phyloP scores from a whole-genome alignment of 768 basidiomycete species.

The Tricholoma furcatifolium region DNA sequence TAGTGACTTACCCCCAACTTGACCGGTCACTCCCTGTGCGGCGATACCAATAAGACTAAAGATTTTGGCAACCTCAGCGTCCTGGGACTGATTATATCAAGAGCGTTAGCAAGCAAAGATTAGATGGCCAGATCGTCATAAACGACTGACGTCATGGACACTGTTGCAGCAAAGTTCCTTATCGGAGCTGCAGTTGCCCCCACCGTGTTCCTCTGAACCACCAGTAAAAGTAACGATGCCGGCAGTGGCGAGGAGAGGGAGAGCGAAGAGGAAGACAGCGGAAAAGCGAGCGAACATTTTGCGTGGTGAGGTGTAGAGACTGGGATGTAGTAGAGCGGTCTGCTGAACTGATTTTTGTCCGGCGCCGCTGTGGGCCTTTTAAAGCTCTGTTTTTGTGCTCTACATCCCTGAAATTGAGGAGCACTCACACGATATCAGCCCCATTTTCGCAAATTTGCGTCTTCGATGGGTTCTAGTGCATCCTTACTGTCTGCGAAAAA shows the following conservation, averaged over 20 bases:
- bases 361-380: no score
- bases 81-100: not conserved
- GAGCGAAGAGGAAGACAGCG: not conserved
- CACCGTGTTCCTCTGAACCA: no score
- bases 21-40: not conserved
- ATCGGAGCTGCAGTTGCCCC: not conserved
- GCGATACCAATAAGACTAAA: not conserved
- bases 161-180: not conserved
- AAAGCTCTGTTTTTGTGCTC: no score
- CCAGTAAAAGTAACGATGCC: no score
- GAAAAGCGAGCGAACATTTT: constrained; percentile 1
- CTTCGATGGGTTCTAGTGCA: no score
- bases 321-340: not conserved
- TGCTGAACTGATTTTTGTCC: no score
- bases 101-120: not conserved
- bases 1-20: not conserved
- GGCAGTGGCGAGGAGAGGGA: not conserved
- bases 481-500: no score
- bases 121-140: no score
- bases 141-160: not conserved
- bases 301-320: not conserved
- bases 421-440: no score
- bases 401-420: no score
- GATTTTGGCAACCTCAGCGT: not conserved
- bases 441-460: no score